A percentile compares a stretch with the other conserved stretches of the same genome.
These are phyloP conservation scores for Periconia sp. DNA, from an alignment of 2,329 filamentous ascomycete genomes.

Conservation along the genomic window DNA sequence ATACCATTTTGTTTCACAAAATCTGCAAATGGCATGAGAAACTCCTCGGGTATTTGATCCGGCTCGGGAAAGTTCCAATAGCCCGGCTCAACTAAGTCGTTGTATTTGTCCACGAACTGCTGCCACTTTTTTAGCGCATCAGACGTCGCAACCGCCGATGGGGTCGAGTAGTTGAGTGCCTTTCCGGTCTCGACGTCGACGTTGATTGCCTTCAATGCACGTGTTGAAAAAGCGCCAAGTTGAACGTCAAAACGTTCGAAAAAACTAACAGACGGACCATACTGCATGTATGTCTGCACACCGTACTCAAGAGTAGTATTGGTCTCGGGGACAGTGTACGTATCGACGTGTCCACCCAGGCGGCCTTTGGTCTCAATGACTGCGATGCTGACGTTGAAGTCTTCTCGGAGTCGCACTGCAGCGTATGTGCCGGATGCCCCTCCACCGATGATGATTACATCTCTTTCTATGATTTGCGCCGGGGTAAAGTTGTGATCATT, in stretches of 20 bases:
- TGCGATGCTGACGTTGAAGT: constrained; percentile 42
- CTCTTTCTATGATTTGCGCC: constrained; percentile 13
- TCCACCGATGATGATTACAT: constrained; percentile 48
- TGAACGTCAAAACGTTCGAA: constrained; percentile 49
- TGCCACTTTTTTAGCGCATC: constrained; percentile 22
- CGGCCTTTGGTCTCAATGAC: constrained; percentile 44
- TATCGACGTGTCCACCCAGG: constrained; percentile 55
- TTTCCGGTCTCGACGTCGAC: constrained; percentile 37
- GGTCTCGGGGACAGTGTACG: constrained; percentile 46
- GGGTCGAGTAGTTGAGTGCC: constrained; percentile 16
- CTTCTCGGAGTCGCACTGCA: constrained; percentile 47
- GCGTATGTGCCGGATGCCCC: constrained; percentile 48
- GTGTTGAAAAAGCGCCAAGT: constrained; percentile 3
- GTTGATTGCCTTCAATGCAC: constrained; percentile 18
- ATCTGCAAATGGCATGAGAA: constrained; percentile 52
- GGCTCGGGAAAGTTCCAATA: constrained; percentile 34
- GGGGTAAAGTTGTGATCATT: constrained; percentile 1
- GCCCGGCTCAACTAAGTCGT: constrained; percentile 18
- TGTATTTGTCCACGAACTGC: constrained; percentile 18
- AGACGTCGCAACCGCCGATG: constrained; percentile 14
- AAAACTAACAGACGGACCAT: constrained; percentile 46
- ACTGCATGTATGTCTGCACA: constrained; percentile 46
- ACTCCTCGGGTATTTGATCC: constrained; percentile 47
- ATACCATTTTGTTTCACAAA: constrained; percentile 50
- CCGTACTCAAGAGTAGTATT: constrained; percentile 41